A percentile compares a stretch with the other conserved stretches of the same genome.
Evolutionary conservation across 257 asterid species (phyloP).

Genomic region (Nicotiana paniculata): DNA sequence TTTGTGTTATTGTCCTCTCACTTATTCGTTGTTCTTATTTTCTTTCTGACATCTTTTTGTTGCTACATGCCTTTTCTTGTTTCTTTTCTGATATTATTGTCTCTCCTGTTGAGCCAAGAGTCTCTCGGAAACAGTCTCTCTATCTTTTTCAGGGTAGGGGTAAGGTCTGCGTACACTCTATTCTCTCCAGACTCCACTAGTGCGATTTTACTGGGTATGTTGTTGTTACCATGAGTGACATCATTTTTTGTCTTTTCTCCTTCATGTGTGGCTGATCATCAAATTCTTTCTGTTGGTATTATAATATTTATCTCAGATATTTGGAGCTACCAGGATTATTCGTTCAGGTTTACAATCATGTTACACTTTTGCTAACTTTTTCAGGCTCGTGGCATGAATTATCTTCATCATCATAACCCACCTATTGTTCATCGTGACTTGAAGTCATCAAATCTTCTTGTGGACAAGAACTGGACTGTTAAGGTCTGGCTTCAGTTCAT

Average conservation of each 20-base stretch:
- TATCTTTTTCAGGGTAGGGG: too few species aligned
- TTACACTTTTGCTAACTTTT: background rate
- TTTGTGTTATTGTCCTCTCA: too few species aligned
- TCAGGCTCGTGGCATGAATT: conserved; percentile 95
- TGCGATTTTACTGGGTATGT: too few species aligned
- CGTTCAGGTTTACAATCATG: background rate
- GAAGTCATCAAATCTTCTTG: conserved; percentile 98
- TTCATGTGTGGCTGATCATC: background rate
- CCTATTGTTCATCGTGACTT: conserved; percentile 93
- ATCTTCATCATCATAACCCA: conserved; percentile 80
- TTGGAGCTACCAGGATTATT: too few species aligned
- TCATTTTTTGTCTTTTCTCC: background rate
- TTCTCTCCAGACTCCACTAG: too few species aligned
- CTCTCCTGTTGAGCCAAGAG: too few species aligned
- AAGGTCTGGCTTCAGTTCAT: conserved; percentile 43
- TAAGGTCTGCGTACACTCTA: too few species aligned
- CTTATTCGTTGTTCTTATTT: too few species aligned
- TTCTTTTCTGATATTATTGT: too few species aligned
- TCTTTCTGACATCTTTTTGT: too few species aligned
- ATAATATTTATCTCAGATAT: background rate
- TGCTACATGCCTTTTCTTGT: too few species aligned
- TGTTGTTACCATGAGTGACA: background rate
- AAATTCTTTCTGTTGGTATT: background rate
- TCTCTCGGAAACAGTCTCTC: too few species aligned
- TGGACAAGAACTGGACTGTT: conserved; percentile 95